Percentiles rank a stretch among this genome's conserved stretches.
These are phyloP conservation scores for Cajanus cajan DNA, from an alignment of 306 rosid genomes.

Conservation along the genomic window DNA sequence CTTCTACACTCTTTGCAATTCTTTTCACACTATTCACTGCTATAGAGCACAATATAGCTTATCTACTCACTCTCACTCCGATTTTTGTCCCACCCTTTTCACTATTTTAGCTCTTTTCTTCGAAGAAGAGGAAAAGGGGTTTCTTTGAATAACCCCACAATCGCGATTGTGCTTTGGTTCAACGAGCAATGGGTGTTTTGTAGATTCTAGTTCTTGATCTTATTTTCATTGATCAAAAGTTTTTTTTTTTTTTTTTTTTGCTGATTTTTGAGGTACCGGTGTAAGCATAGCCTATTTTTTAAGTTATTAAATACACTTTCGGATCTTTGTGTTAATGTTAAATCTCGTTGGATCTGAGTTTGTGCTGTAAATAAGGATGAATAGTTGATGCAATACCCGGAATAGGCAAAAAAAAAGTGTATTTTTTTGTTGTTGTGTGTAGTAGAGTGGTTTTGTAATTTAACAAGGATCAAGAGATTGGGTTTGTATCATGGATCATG, in stretches of 20 bases:
- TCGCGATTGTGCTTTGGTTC: constrained; percentile 34
- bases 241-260: neutral
- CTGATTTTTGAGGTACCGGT: neutral
- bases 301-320: constrained; percentile 20
- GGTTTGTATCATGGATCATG: constrained; percentile 77
- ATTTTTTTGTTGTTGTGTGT: constrained; percentile 25
- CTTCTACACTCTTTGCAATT: constrained; percentile 11
- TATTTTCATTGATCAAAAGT: constrained; percentile 25
- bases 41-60: constrained; percentile 8
- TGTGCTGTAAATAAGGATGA: constrained; percentile 31
- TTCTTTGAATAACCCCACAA: constrained; percentile 35
- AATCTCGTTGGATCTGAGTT: constrained; percentile 58
- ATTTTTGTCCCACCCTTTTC: constrained; percentile 16
- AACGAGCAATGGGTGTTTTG: constrained; percentile 14
- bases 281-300: constrained; percentile 24
- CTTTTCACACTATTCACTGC: constrained; percentile 23
- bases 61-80: neutral
- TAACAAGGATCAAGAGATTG: constrained; percentile 36
- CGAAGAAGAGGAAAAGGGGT: constrained; percentile 16
- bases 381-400: constrained; percentile 33
- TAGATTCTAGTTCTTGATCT: constrained; percentile 34
- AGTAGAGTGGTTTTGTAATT: constrained; percentile 35
- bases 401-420: neutral
- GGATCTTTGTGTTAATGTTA: constrained; percentile 38
- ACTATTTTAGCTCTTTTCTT: neutral